Evolutionary conservation across 805 yeast species (phyloP).

Genomic region (Metschnikowia continentalis): DNA sequence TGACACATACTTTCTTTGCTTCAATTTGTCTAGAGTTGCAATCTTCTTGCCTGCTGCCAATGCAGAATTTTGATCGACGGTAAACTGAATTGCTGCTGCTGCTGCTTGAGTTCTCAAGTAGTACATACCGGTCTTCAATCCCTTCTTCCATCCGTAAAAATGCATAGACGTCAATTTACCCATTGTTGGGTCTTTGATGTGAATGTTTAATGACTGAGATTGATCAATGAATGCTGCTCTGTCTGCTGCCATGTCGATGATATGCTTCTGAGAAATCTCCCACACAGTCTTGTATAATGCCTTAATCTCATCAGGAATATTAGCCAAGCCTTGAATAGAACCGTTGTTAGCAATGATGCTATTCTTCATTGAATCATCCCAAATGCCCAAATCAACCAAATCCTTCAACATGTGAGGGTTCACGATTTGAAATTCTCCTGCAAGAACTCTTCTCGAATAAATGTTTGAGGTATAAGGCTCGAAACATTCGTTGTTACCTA

Average conservation of each 20-base stretch:
- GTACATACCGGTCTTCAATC: constrained; percentile 98
- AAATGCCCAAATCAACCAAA: constrained; percentile 53
- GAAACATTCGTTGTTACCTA: constrained; percentile 60
- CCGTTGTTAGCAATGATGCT: constrained; percentile 54
- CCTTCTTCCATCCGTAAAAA: constrained; percentile 98
- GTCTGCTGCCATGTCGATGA: constrained; percentile 61
- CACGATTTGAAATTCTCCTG: constrained; percentile 63
- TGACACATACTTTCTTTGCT: constrained; percentile 35
- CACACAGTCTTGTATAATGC: constrained; percentile 56
- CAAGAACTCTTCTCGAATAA: constrained; percentile 58
- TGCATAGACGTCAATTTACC: constrained; percentile 97
- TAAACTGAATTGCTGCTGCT: constrained; percentile 89
- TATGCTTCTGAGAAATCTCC: constrained; percentile 57
- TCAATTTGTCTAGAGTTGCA: constrained; percentile 37
- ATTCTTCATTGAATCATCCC: constrained; percentile 57
- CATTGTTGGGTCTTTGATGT: constrained; percentile 87
- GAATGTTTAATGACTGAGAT: constrained; percentile 89
- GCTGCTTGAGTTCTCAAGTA: constrained; percentile 97
- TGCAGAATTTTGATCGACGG: constrained; percentile 44
- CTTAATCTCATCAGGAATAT: constrained; percentile 52
- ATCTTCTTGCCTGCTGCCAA: constrained; percentile 35
- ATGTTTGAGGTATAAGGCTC: constrained; percentile 62
- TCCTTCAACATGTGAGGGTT: constrained; percentile 56
- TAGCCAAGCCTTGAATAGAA: constrained; percentile 51
- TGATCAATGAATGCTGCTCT: constrained; percentile 83